A percentile compares a stretch with the other conserved stretches of the same genome.
Conservation (phyloP, 179 eudicot genomes). For the Amaranthus tricolor region DNA sequence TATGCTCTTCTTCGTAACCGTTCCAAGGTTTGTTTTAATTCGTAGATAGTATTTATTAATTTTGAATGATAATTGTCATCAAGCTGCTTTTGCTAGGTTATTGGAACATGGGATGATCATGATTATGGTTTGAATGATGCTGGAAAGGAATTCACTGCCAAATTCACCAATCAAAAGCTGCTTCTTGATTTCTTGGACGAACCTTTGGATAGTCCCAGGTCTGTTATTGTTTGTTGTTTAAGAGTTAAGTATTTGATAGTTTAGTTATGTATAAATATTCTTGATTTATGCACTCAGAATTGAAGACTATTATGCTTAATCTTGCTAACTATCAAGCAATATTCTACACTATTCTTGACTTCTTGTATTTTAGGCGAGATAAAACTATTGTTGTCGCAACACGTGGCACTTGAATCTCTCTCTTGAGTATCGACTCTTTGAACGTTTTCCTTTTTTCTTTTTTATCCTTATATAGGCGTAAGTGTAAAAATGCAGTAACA, state of each 20-base stretch:
- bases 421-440: too few relatives aligned
- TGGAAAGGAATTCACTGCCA: slow-evolving; percentile 58
- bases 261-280: too few relatives aligned
- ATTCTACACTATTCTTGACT: too few relatives aligned
- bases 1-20: slow-evolving; percentile 44
- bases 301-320: too few relatives aligned
- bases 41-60: background rate
- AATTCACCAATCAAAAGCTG: slow-evolving; percentile 55
- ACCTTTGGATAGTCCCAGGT: slow-evolving; percentile 66
- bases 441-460: too few relatives aligned
- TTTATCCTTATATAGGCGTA: too few relatives aligned
- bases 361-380: too few relatives aligned
- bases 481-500: too few relatives aligned
- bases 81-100: slow-evolving; percentile 31
- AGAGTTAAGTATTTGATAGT: background rate
- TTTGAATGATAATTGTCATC: background rate
- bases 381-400: too few relatives aligned
- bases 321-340: too few relatives aligned
- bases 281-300: too few relatives aligned
- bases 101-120: slow-evolving; percentile 89
- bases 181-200: slow-evolving; percentile 74
- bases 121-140: slow-evolving; percentile 81
- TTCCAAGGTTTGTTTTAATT: slow-evolving; percentile 31
- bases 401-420: too few relatives aligned
- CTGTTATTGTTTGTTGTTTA: background rate